Evolutionary conservation across 148 eudicot species (phyloP).

Genomic region (Chenopodium album): DNA sequence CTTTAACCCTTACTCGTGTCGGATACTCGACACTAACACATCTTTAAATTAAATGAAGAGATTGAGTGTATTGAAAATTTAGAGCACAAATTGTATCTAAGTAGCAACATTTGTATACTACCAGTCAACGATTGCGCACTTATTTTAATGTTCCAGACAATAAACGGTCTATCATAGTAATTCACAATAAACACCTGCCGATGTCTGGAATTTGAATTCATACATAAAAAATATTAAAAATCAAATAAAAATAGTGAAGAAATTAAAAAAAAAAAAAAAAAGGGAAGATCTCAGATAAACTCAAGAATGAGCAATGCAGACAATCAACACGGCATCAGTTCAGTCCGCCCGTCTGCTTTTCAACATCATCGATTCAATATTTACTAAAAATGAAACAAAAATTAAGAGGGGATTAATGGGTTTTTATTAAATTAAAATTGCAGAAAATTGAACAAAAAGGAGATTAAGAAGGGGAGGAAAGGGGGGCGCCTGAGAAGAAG

Average conservation of each 20-base stretch:
- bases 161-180: constrained; percentile 22
- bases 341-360: constrained; percentile 25
- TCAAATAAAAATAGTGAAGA: too few relatives aligned
- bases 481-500: too few relatives aligned
- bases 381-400: too few relatives aligned
- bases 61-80: background rate
- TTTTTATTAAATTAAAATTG: too few relatives aligned
- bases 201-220: constrained; percentile 2
- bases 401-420: too few relatives aligned
- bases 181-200: constrained; percentile 29
- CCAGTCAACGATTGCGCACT: constrained; percentile 17
- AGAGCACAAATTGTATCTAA: constrained; percentile 23
- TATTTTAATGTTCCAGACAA: constrained; percentile 20
- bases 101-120: background rate
- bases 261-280: background rate
- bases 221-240: too few relatives aligned
- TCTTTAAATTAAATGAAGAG: background rate
- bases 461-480: too few relatives aligned
- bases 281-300: background rate
- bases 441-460: too few relatives aligned
- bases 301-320: constrained; percentile 2
- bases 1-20: background rate
- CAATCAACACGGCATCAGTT: constrained; percentile 24
- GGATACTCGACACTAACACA: too few relatives aligned
- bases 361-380: constrained; percentile 6